These are phyloP conservation scores for Cetradonia linearis DNA, from an alignment of 495 filamentous ascomycete species.

Conservation along the genomic window DNA sequence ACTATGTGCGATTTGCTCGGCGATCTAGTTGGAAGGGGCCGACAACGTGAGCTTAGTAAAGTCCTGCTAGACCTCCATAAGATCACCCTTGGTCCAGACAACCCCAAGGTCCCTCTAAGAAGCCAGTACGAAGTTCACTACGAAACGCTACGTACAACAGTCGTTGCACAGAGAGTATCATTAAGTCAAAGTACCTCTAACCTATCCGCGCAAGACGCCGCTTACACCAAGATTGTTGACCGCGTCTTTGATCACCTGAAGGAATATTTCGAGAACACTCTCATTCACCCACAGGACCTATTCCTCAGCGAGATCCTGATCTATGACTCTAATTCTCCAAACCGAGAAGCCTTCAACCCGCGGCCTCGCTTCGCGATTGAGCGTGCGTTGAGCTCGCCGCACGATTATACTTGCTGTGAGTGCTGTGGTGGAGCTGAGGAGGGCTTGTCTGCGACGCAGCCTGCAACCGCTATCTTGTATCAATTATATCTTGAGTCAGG, in stretches of 20 bases:
- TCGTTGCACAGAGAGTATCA: slow-evolving; percentile 78
- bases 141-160: slow-evolving; percentile 73
- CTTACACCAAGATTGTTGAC: slow-evolving; percentile 67
- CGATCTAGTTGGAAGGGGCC: background rate
- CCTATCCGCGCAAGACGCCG: slow-evolving; percentile 61
- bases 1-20: slow-evolving; percentile 15
- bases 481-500: slow-evolving; percentile 88
- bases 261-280: slow-evolving; percentile 40
- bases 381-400: slow-evolving; percentile 65
- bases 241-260: slow-evolving; percentile 47
- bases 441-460: slow-evolving; percentile 52
- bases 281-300: slow-evolving; percentile 51
- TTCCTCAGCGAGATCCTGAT: slow-evolving; percentile 75
- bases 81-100: slow-evolving; percentile 23
- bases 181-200: slow-evolving; percentile 70
- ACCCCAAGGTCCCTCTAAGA: slow-evolving; percentile 21
- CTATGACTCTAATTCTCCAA: slow-evolving; percentile 69
- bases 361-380: slow-evolving; percentile 68
- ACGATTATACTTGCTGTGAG: slow-evolving; percentile 73
- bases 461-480: slow-evolving; percentile 73
- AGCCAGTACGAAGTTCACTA: slow-evolving; percentile 34
- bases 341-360: slow-evolving; percentile 75
- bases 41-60: background rate
- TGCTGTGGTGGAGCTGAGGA: slow-evolving; percentile 46
- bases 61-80: slow-evolving; percentile 16